Conservation (phyloP, 768 basidiomycete genomes). For the Rhizopogon salebrosus region DNA sequence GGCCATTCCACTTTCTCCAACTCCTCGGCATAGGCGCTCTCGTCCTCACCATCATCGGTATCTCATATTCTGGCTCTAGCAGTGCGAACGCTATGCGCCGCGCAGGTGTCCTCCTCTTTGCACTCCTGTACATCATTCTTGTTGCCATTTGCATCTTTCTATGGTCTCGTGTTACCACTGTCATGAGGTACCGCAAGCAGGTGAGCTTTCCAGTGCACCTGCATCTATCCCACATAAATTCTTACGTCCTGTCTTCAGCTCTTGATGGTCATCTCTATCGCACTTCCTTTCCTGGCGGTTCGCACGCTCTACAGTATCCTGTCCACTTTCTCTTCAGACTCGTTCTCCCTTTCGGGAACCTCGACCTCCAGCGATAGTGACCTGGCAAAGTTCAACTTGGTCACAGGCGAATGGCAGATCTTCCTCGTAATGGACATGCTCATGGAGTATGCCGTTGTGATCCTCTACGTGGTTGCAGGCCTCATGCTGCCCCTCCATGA, state of each 20-base stretch:
- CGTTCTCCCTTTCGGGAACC: slow-evolving; percentile 34
- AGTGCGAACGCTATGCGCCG: slow-evolving; percentile 25
- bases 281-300: slow-evolving; percentile 58
- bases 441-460: slow-evolving; percentile 47
- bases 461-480: slow-evolving; percentile 31
- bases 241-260: slow-evolving; percentile 36
- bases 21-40: slow-evolving; percentile 24
- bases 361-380: slow-evolving; percentile 8
- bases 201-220: slow-evolving; percentile 24
- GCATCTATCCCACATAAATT: background rate
- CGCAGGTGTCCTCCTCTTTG: slow-evolving; percentile 30
- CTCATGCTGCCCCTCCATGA: slow-evolving; percentile 13
- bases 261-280: slow-evolving; percentile 46
- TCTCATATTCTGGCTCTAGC: slow-evolving; percentile 14
- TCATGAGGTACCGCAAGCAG: slow-evolving; percentile 22
- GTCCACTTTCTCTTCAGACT: slow-evolving; percentile 40
- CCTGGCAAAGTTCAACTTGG: slow-evolving; percentile 45
- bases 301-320: slow-evolving; percentile 40
- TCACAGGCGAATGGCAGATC: slow-evolving; percentile 48
- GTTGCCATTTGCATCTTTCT: slow-evolving; percentile 41
- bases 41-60: slow-evolving; percentile 28
- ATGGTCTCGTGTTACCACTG: slow-evolving; percentile 43
- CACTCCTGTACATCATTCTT: slow-evolving; percentile 36
- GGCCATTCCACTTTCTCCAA: slow-evolving; percentile 22
- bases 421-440: slow-evolving; percentile 51